Percentiles rank a stretch among this genome's conserved stretches.
These are phyloP conservation scores for Croton laevigatus DNA, from an alignment of 441 rosid genomes.

Conservation along the genomic window DNA sequence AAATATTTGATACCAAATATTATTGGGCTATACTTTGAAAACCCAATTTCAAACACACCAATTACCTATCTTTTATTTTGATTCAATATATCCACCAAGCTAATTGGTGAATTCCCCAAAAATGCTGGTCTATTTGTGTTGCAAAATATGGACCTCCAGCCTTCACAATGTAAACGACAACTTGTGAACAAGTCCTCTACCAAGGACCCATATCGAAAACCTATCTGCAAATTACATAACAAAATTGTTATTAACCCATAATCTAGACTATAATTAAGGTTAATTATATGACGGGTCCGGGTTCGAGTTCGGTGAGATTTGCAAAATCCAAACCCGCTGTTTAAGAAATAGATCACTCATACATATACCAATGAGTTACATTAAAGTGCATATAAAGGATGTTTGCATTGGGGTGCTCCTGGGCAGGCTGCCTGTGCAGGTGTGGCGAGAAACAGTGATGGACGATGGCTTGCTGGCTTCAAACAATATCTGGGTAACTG, in stretches of 20 bases:
- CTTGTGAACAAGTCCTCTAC: conserved; percentile 70
- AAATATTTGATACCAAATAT: conserved; percentile 36
- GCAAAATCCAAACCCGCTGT: no score
- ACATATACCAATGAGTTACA: no score
- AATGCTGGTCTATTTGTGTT: conserved; percentile 58
- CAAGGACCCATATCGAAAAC: conserved; percentile 64
- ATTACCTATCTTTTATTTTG: conserved; percentile 58
- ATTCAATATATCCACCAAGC: conserved; percentile 37
- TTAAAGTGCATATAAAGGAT: no score
- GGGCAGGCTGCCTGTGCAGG: no score
- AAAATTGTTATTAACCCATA: background rate
- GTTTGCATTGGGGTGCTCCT: no score
- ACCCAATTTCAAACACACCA: conserved; percentile 49
- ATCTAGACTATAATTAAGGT: no score
- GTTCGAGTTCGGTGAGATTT: no score
- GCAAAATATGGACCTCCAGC: conserved; percentile 64
- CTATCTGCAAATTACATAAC: conserved; percentile 39
- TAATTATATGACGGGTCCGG: no score
- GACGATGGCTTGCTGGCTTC: no score
- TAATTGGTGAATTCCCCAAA: conserved; percentile 49
- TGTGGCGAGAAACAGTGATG: no score
- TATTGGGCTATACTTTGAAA: conserved; percentile 41
- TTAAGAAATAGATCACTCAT: no score
- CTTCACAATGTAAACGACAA: conserved; percentile 51
- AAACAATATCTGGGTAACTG: no score